A percentile compares a stretch with the other conserved stretches of the same genome.
phyloP scores from a whole-genome alignment of 352 stramenopile species.

The Globisporangium iwayamae region DNA sequence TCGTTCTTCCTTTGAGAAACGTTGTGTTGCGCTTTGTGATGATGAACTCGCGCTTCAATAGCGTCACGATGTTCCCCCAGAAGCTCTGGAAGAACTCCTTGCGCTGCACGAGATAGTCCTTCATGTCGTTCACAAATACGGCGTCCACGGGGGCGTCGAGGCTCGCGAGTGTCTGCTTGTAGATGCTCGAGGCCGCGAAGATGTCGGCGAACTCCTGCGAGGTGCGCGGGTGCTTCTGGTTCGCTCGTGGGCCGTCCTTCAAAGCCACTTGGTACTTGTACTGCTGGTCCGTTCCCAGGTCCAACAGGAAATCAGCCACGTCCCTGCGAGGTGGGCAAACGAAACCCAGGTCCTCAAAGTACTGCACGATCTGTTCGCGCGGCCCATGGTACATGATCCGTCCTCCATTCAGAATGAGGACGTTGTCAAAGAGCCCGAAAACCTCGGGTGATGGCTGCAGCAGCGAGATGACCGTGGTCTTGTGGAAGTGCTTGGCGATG shows the following conservation, averaged over 20 bases:
- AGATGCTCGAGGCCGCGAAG: constrained; percentile 20
- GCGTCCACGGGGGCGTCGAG: constrained; percentile 10
- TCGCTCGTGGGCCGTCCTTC: constrained; percentile 57
- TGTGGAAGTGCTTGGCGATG: constrained; percentile 17
- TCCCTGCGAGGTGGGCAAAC: constrained; percentile 23
- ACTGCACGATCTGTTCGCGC: constrained; percentile 45
- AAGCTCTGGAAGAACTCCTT: constrained; percentile 11
- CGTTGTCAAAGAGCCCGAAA: constrained; percentile 88
- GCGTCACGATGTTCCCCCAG: not conserved
- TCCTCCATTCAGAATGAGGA: constrained; percentile 84
- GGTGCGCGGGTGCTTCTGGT: constrained; percentile 12
- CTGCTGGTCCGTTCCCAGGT: constrained; percentile 23
- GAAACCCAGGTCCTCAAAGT: constrained; percentile 67
- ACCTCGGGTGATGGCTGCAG: constrained; percentile 86
- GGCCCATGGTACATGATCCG: constrained; percentile 77
- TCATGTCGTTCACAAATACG: constrained; percentile 28
- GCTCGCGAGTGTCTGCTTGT: constrained; percentile 11
- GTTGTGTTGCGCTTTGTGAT: constrained; percentile 19
- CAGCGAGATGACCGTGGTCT: constrained; percentile 46
- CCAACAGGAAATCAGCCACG: constrained; percentile 26
- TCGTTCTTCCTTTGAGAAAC: constrained; percentile 13
- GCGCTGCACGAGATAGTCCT: constrained; percentile 64
- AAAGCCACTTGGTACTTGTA: constrained; percentile 17
- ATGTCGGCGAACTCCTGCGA: constrained; percentile 18
- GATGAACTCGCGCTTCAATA: constrained; percentile 21